Conservation (phyloP, 108 stramenopile genomes). For the Nitzschia palea region DNA sequence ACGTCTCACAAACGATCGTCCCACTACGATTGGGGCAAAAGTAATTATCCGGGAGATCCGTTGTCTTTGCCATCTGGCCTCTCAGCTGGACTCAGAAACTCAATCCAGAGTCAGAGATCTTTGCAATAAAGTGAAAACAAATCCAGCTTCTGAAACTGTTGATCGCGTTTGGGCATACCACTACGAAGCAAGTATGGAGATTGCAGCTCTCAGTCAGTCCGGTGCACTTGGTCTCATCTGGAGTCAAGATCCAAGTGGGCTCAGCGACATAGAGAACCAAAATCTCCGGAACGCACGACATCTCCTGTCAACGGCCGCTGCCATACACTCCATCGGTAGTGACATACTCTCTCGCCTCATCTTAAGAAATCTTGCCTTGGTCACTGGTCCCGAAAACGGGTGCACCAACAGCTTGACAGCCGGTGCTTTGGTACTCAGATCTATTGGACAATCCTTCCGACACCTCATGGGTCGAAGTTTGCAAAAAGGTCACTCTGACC, state of each 20-base stretch:
- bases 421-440: constrained; percentile 22
- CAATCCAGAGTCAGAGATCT: constrained; percentile 4
- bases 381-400: constrained; percentile 40
- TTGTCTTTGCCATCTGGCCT: not conserved
- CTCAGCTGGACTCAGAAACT: constrained; percentile 2
- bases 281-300: constrained; percentile 22
- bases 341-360: constrained; percentile 50
- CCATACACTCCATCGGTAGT: constrained; percentile 21
- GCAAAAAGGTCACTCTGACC: too few relatives aligned
- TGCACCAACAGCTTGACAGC: not conserved
- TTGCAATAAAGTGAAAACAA: constrained; percentile 16
- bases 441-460: constrained; percentile 26
- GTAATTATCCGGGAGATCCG: constrained; percentile 15
- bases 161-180: constrained; percentile 54
- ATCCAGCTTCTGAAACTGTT: not conserved
- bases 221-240: constrained; percentile 50
- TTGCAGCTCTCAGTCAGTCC: constrained; percentile 30
- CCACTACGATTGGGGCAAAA: not conserved
- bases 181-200: constrained; percentile 43
- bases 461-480: constrained; percentile 1
- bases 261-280: not conserved
- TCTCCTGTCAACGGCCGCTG: constrained; percentile 7
- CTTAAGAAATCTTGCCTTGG: constrained; percentile 67
- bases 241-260: constrained; percentile 25
- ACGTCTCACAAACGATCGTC: not conserved